Conservation (phyloP, 2,329 filamentous ascomycete species). For the Fusarium longipes region DNA sequence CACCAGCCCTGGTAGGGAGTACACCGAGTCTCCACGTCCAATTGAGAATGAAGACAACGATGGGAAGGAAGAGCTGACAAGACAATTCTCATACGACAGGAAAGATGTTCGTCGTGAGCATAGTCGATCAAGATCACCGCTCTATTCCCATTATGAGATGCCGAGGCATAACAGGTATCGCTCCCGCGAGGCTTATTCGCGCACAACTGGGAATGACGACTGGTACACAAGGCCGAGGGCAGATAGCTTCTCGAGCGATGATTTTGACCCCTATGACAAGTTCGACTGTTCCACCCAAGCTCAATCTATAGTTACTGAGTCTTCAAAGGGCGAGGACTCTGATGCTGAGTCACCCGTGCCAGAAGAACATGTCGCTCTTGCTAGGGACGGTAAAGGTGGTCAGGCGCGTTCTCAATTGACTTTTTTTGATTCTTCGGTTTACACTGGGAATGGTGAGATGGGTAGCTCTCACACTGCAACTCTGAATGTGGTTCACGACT, state of each 20-base stretch:
- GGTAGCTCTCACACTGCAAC: conserved; percentile 52
- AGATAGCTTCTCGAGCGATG: conserved; percentile 39
- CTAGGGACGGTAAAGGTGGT: conserved; percentile 25
- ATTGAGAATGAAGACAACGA: conserved; percentile 31
- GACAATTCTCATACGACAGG: background rate
- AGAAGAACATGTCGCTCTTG: conserved; percentile 37
- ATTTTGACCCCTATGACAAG: conserved; percentile 48
- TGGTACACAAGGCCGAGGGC: conserved; percentile 9
- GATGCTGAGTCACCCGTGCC: conserved; percentile 46
- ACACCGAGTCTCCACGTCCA: conserved; percentile 34
- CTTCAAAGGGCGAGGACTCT: conserved; percentile 46
- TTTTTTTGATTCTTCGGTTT: conserved; percentile 51
- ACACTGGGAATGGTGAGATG: conserved; percentile 54
- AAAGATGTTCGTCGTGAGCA: background rate
- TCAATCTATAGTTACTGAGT: conserved; percentile 33
- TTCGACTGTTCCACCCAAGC: conserved; percentile 44
- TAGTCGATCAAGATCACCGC: conserved; percentile 24
- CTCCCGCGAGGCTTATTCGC: conserved; percentile 7
- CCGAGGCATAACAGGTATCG: conserved; percentile 4
- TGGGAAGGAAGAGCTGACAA: background rate
- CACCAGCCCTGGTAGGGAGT: background rate
- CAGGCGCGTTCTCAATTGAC: conserved; percentile 34
- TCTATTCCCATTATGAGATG: conserved; percentile 7
- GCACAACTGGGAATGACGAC: conserved; percentile 9
- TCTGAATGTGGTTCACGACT: conserved; percentile 52